Evolutionary conservation across 1,139 yeast genomes (phyloP), one percentile per base, ranked within the genome.

Genomic region (Kodamaea ohmeri): DNA sequence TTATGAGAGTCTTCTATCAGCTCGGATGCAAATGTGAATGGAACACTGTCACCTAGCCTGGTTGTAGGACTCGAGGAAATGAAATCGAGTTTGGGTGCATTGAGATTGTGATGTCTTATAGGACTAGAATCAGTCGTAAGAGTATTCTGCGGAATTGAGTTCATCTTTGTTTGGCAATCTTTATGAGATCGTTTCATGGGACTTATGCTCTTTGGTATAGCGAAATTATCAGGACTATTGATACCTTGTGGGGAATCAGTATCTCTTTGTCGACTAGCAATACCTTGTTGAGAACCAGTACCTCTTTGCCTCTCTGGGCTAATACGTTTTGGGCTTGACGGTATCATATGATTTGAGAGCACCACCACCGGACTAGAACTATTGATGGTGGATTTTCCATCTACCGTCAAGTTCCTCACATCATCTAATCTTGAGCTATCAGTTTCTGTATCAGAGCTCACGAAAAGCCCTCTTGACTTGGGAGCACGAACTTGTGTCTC

Each of bases 381-480:
- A 12, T 25, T 9, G 6, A 24, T n/a, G n/a, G 9, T n/a, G n/a
- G n/a, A n/a, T n/a, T n/a, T n/a, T n/a, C n/a, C n/a, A n/a, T n/a
- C n/a, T n/a, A n/a, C n/a, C n/a, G n/a, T n/a, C n/a, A n/a, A n/a
- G n/a, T n/a, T n/a, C n/a, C n/a, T n/a, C n/a, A n/a, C n/a, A n/a
- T 24, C 26, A n/a, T 7, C 26, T n/a, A 5, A 5, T 5, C 6
- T 11, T 13, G 12, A 24, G 8, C 6, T 11, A n/a, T 6, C 12
- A 6, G 6, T 6, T 6, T n/a, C 12, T 5, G 12, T n/a, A 24
- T 24, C 26, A 9, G 26, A 24, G 26, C 26, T 24, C 26, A 24
- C 26, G 12, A 24, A 24, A 24, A 24, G 26, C 12, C 25, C 25
- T 24, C 25, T n/a, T 24, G 25, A 24, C n/a, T 24, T 24, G 13